Percentiles rank a stretch among this genome's conserved stretches.
These are phyloP conservation scores for Ceratocystis diversiconidia DNA, from an alignment of 2,329 filamentous ascomycete genomes.

Conservation along the genomic window DNA sequence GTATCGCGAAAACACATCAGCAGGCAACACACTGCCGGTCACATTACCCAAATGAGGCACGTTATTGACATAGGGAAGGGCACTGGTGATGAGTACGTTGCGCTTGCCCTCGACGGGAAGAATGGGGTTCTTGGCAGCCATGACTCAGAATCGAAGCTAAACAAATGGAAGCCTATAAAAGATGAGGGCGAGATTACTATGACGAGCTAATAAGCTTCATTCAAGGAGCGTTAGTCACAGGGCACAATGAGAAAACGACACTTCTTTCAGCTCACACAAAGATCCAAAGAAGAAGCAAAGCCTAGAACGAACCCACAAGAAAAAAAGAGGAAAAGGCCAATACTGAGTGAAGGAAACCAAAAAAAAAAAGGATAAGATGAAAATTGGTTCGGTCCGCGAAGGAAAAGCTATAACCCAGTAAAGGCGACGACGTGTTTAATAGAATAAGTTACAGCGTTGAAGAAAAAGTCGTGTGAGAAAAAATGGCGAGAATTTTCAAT, in stretches of 20 bases:
- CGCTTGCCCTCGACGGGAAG: conserved; percentile 58
- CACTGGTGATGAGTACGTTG: conserved; percentile 82
- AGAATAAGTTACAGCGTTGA: no score
- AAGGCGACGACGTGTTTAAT: no score
- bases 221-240: neutral
- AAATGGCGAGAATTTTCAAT: neutral
- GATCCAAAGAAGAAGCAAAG: neutral
- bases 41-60: conserved; percentile 80
- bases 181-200: neutral
- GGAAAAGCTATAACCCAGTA: neutral
- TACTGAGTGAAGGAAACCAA: neutral
- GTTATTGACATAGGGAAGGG: conserved; percentile 67
- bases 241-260: neutral
- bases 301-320: neutral
- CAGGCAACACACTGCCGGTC: conserved; percentile 72
- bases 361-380: conserved; percentile 2
- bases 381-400: neutral
- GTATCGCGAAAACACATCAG: conserved; percentile 74
- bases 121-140: conserved; percentile 29
- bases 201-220: neutral
- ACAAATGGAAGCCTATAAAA: neutral
- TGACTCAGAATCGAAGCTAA: conserved; percentile 12
- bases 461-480: neutral
- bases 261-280: neutral
- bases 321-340: neutral